Evolutionary conservation across 2,329 filamentous ascomycete species (phyloP), one percentile per base, ranked within the genome.

Genomic region (Penicillium corylophilum): DNA sequence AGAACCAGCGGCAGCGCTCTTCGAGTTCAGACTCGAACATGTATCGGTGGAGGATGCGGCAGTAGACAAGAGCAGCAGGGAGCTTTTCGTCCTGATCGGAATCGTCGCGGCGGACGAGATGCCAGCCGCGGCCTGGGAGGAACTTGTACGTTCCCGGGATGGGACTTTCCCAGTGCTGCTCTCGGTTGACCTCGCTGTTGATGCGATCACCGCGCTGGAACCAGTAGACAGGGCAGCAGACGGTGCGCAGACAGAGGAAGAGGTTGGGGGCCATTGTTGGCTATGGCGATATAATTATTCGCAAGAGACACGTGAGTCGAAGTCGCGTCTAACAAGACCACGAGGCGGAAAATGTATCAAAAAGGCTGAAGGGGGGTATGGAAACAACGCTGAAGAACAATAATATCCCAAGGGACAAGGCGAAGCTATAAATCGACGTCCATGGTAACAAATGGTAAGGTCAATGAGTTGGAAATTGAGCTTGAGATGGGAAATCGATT

Each of bases 171-270:
- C 77, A 79, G 57, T 77, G 74, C 60, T 80, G 77, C 42, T 74
- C 74, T 28, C 68, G 68, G 56, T 73, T 69, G 35, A 70, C 63
- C 2, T 73, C 64, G 23, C 70, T 70, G 22, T 74, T 68, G 46
- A 70, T 62, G 47, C 68, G 68, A 31, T 73, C 67, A 35, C 67
- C 65, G 18, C 64, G 70, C 33, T 73, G 68, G 58, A 79, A 79
- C 77, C 77, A 79, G 68, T 78, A 77, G 53, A 71, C 66, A 6
- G 77, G 77, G 48, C 73, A 74, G 64, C 78, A 76, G 40, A 76
- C 65, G 46, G 70, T 74, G 49, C 77, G 76, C n/a, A 76, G 70
- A 45, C 75, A 77, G 62, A 79, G 61, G 49, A 78, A 77, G 44
- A 79, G 72, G 60, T 80, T 80, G 55, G 77, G 77, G 38, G 77